Base-by-base conservation (phyloP, 2,329 filamentous ascomycete genomes). In the Purpureocillium takamizusanense region DNA sequence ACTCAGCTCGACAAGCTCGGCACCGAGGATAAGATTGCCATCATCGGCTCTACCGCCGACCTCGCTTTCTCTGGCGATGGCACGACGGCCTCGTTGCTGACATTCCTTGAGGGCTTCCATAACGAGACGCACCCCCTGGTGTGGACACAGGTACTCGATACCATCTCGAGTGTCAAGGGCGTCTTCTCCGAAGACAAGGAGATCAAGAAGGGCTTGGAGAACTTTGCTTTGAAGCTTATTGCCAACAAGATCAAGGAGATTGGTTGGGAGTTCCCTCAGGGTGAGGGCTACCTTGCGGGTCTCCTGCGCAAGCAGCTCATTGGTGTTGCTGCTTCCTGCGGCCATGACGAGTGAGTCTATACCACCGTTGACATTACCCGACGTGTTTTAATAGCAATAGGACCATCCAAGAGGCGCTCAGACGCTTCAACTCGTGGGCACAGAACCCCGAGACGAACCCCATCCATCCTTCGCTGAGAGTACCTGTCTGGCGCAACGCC, bases 1-100 rank as follows among this genome's bases (percentile, higher is more conserved):
- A 74, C 78, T 38, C 80, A 86, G 50, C 80, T 88, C 13, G 73
- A 85, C 48, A 79, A 80, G 49, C 72, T 98, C 17, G 85, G 74
- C 46, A 80, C 83, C 6, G 79, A 90, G 57, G 92, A 98, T 65
- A 94, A 92, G 68, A 95, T 97, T 51, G 86, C 87, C 31, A 77
- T 95, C 37, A 78, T 95, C 42, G 88, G 86, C 43, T 94, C 95
- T 52, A 87, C 90, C 15, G 84, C 85, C 34, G 88, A 92, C 36
- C 75, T 97, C 47, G 88, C 92, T 29, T 79, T 94, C 43, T 85
- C 92, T 41, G 92, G 92, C 16, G 78, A 92, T 55, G 82, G 83
- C 36, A 86, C 78, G 4, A 95, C 89, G 0, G 70, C 87, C 17
- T 84, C 85, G 8, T 71, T 98, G 11, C 68, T 98, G 23, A 80